Percentiles rank a stretch among this genome's conserved stretches.
phyloP scores from a whole-genome alignment of 1,139 yeast genomes.

The Debaryomyces coudertii region DNA sequence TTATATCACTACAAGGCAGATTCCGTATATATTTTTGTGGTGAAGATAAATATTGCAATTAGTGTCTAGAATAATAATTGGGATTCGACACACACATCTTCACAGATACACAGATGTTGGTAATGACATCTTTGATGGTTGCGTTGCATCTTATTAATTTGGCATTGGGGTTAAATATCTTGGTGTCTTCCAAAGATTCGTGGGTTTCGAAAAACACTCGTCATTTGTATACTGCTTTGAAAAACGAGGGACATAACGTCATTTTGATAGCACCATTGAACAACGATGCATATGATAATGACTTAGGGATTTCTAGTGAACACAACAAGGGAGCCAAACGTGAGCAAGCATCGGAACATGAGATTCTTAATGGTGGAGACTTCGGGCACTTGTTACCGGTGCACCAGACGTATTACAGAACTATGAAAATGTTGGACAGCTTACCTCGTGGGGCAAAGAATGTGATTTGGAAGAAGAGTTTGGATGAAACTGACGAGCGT shows the following conservation, averaged over 20 bases:
- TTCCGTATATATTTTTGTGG: background rate
- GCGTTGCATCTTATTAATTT: background rate
- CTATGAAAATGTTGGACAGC: slow-evolving; percentile 21
- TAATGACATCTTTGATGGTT: slow-evolving; percentile 1
- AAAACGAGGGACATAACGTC: slow-evolving; percentile 34
- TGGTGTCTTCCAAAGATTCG: slow-evolving; percentile 40
- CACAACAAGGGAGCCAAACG: slow-evolving; percentile 12
- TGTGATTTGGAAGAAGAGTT: slow-evolving; percentile 18
- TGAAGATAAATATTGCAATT: background rate
- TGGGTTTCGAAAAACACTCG: slow-evolving; percentile 45
- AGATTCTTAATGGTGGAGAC: slow-evolving; percentile 34
- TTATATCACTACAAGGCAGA: background rate
- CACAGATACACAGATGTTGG: slow-evolving; percentile 1
- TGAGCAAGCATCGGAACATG: slow-evolving; percentile 1
- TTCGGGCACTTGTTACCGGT: slow-evolving; percentile 38
- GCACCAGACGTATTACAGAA: slow-evolving; percentile 34
- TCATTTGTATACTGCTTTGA: slow-evolving; percentile 29
- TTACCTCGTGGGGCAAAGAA: slow-evolving; percentile 25
- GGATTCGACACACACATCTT: background rate
- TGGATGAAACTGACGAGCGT: slow-evolving; percentile 6
- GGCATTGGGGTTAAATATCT: slow-evolving; percentile 29
- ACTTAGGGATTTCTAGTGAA: background rate
- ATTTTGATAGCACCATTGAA: slow-evolving; percentile 38
- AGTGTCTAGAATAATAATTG: background rate
- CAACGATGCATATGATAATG: slow-evolving; percentile 13